A percentile compares a stretch with the other conserved stretches of the same genome.
Evolutionary conservation across 345 rosid species (phyloP).

Genomic region (Microcos paniculata): DNA sequence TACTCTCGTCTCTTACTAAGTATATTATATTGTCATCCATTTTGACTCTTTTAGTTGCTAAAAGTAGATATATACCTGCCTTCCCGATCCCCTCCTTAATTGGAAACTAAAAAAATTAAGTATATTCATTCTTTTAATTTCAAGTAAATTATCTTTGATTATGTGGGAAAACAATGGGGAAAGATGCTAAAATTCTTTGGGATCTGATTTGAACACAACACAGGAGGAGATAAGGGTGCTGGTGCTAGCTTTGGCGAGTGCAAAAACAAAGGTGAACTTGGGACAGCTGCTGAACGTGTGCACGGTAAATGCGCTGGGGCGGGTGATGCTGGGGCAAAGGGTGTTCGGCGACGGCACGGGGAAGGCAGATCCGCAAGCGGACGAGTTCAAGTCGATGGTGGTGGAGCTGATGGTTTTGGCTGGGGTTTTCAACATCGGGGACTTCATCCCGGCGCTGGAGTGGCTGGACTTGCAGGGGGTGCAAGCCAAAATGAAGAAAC

Average conservation of each 20-base stretch:
- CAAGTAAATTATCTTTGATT: too few species aligned
- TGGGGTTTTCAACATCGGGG: constrained; percentile 85
- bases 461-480: constrained; percentile 88
- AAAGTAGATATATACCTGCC: too few species aligned
- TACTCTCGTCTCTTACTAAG: not conserved
- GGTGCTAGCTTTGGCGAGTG: constrained; percentile 40
- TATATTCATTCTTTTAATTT: too few species aligned
- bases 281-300: constrained; percentile 70
- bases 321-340: constrained; percentile 75
- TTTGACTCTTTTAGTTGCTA: too few species aligned
- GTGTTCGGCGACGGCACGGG: constrained; percentile 61
- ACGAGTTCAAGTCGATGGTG: constrained; percentile 88
- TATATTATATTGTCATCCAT: too few species aligned
- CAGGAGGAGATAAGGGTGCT: constrained; percentile 66
- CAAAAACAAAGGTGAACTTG: constrained; percentile 38
- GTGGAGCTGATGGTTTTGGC: constrained; percentile 81
- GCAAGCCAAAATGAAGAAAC: constrained; percentile 78
- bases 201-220: not conserved
- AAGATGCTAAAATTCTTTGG: too few species aligned
- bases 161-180: not conserved
- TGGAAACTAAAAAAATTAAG: too few species aligned
- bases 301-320: constrained; percentile 67
- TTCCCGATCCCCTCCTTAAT: too few species aligned
- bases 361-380: constrained; percentile 59
- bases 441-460: constrained; percentile 75